phyloP scores from a whole-genome alignment of 2,329 filamentous ascomycete genomes.

The Pseudogymnoascus sp. region DNA sequence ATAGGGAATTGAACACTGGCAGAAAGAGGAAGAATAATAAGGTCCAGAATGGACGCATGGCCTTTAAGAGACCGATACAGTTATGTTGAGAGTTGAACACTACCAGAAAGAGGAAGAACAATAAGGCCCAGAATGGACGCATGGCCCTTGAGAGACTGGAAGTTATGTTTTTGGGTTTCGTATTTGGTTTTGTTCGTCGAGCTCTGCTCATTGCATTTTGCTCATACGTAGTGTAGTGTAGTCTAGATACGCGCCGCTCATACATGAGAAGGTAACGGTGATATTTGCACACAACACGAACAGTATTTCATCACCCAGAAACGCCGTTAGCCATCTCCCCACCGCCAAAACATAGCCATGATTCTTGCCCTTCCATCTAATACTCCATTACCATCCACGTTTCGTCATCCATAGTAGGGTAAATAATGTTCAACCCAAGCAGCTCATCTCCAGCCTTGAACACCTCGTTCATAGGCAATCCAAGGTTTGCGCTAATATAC shows the following conservation, averaged over 20 bases:
- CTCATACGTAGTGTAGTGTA: not conserved
- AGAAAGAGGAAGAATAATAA: not conserved
- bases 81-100: constrained; percentile 20
- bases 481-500: constrained; percentile 58
- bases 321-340: constrained; percentile 8
- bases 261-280: constrained; percentile 15
- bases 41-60: not conserved
- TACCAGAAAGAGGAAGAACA: not conserved
- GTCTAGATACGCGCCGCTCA: constrained; percentile 16
- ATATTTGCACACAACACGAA: constrained; percentile 11
- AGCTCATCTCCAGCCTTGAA: constrained; percentile 75
- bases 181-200: constrained; percentile 3
- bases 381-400: constrained; percentile 82
- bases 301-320: not conserved
- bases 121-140: not conserved
- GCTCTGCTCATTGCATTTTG: not conserved
- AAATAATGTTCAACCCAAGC: constrained; percentile 64
- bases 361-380: constrained; percentile 25
- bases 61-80: constrained; percentile 38
- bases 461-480: constrained; percentile 62
- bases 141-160: constrained; percentile 33
- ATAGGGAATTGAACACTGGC: not conserved
- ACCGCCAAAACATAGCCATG: not conserved
- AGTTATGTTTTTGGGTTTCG: constrained; percentile 25
- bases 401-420: constrained; percentile 84